Percentiles rank a stretch among this genome's conserved stretches.
Evolutionary conservation across 2,329 filamentous ascomycete genomes (phyloP).

Genomic region (Dothideomycetes sp.): DNA sequence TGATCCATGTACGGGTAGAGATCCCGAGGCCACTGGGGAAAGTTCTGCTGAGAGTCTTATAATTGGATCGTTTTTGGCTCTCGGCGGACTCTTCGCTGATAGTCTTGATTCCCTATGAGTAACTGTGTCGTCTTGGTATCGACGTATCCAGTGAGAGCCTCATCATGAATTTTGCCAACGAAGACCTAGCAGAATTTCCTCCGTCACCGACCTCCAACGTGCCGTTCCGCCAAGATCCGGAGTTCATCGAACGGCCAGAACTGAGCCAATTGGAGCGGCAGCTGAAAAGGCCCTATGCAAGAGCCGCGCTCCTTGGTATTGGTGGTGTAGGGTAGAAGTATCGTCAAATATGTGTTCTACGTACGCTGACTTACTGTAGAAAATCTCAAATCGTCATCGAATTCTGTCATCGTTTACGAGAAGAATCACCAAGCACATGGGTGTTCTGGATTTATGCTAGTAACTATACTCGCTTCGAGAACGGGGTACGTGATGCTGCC

Average conservation of each 20-base stretch:
- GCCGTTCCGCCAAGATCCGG: conserved; percentile 16
- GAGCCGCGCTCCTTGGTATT: conserved; percentile 18
- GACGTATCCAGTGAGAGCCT: too few relatives aligned
- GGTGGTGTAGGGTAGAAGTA: conserved; percentile 19
- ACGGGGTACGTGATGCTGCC: conserved; percentile 16
- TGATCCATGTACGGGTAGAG: too few relatives aligned
- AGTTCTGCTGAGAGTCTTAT: too few relatives aligned
- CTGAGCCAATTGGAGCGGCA: conserved; percentile 13
- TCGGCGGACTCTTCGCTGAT: too few relatives aligned
- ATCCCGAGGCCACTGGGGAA: too few relatives aligned
- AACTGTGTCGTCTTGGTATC: too few relatives aligned
- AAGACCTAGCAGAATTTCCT: too few relatives aligned
- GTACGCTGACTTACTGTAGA: conserved; percentile 14
- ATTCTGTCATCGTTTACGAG: conserved; percentile 14
- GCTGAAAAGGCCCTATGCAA: conserved; percentile 12
- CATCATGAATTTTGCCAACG: too few relatives aligned
- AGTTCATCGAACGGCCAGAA: conserved; percentile 17
- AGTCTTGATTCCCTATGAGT: too few relatives aligned
- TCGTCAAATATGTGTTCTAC: background rate
- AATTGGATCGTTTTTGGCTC: too few relatives aligned
- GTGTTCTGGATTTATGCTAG: conserved; percentile 22
- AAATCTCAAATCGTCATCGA: conserved; percentile 23
- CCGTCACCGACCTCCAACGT: too few relatives aligned
- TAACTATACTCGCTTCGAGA: conserved; percentile 18
- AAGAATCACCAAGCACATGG: conserved; percentile 16